Conservation (phyloP, 163 green algal species). For the Chlorella variabilis region DNA sequence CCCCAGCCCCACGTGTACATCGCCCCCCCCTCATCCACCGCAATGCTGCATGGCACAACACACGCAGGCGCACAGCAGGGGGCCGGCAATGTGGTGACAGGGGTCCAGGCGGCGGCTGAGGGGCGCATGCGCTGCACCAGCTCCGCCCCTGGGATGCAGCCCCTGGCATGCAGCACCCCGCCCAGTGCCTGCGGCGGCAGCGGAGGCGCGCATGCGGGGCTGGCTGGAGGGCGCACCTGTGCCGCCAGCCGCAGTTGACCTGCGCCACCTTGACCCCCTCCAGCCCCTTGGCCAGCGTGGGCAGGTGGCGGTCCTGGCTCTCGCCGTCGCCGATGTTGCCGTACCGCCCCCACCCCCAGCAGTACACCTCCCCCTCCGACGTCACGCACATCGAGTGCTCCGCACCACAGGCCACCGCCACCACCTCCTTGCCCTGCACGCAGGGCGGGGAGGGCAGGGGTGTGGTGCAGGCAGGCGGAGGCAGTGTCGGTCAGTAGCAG, state of each 20-base stretch:
- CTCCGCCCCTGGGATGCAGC: no score
- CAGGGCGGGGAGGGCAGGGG: not conserved
- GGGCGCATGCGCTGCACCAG: not conserved
- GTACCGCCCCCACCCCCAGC: slow-evolving; percentile 91
- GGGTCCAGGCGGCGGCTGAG: not conserved
- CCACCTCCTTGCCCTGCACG: slow-evolving; percentile 64
- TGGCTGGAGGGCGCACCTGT: slow-evolving; percentile 72
- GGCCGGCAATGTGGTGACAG: not conserved
- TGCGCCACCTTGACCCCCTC: slow-evolving; percentile 54
- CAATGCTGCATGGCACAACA: slow-evolving; percentile 45
- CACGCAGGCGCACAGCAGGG: no score
- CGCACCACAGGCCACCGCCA: slow-evolving; percentile 73
- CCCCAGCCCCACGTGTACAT: slow-evolving; percentile 91
- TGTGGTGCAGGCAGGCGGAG: not conserved
- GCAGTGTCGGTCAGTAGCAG: no score
- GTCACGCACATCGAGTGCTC: slow-evolving; percentile 73
- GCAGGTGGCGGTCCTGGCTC: slow-evolving; percentile 67
- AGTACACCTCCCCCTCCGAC: slow-evolving; percentile 69
- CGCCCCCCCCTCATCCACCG: slow-evolving; percentile 61
- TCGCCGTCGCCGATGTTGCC: slow-evolving; percentile 67
- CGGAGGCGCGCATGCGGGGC: no score
- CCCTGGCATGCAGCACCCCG: no score
- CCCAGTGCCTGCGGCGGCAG: no score
- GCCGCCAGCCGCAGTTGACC: slow-evolving; percentile 87
- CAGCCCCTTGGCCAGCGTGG: slow-evolving; percentile 55